Conservation (phyloP, 768 basidiomycete species). For the Dendrothele bispora region DNA sequence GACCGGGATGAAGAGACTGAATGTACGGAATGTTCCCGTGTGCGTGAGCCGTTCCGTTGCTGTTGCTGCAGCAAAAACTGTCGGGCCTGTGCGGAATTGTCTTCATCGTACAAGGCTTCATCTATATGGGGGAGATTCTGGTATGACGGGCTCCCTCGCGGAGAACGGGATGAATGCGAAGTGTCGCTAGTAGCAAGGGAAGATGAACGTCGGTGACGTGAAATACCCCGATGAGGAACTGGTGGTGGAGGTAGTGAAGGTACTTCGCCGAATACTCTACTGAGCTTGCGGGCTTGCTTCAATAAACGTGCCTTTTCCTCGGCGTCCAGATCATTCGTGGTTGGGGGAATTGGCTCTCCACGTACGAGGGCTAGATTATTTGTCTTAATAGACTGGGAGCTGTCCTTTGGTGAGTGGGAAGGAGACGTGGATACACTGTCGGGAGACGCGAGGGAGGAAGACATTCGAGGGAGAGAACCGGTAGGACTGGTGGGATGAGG, state of each 20-base stretch:
- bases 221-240: not conserved
- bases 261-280: slow-evolving; percentile 33
- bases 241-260: not conserved
- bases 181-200: not conserved
- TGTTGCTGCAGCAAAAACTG: not conserved
- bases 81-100: no score
- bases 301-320: slow-evolving; percentile 37
- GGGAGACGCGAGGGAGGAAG: not conserved
- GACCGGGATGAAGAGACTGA: no score
- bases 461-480: not conserved
- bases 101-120: not conserved
- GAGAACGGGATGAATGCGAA: not conserved
- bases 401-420: slow-evolving; percentile 6
- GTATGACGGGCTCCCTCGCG: not conserved
- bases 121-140: not conserved
- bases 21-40: no score
- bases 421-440: not conserved
- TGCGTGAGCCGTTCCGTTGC: no score
- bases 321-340: slow-evolving; percentile 31
- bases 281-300: slow-evolving; percentile 43
- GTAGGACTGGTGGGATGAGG: not conserved
- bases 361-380: slow-evolving; percentile 1
- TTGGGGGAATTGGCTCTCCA: slow-evolving; percentile 20
- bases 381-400: slow-evolving; percentile 12
- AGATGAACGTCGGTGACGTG: not conserved